Conservation (phyloP, 768 basidiomycete species). For the Jaapia argillacea region DNA sequence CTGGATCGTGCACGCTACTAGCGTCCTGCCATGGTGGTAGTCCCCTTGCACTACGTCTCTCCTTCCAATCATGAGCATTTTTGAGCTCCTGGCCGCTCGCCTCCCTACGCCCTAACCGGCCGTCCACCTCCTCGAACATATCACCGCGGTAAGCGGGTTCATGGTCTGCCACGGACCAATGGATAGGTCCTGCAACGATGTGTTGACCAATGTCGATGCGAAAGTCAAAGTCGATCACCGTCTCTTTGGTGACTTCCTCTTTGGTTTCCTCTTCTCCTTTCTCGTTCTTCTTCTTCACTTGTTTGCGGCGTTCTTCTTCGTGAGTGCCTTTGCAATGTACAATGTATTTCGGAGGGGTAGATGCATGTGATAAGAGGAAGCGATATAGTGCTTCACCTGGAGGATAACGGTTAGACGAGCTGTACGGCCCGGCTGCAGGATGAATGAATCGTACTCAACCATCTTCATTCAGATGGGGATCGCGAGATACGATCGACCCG, state of each 20-base stretch:
- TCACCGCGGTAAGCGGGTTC: conserved; percentile 57
- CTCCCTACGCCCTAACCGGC: conserved; percentile 22
- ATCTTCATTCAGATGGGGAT: conserved; percentile 56
- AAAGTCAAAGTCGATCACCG: conserved; percentile 62
- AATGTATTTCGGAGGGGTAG: conserved; percentile 30
- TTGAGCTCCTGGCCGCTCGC: conserved; percentile 34
- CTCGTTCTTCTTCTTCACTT: conserved; percentile 27
- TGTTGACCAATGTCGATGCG: conserved; percentile 42
- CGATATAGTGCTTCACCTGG: conserved; percentile 65
- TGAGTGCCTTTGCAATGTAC: conserved; percentile 49
- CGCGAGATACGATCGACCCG: conserved; percentile 59
- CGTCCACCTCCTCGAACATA: conserved; percentile 49
- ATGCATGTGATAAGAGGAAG: conserved; percentile 56
- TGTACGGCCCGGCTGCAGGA: too few relatives aligned
- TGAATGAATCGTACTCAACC: too few relatives aligned
- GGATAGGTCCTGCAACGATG: conserved; percentile 27
- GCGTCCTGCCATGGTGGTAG: conserved; percentile 35
- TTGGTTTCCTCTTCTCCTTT: conserved; percentile 24
- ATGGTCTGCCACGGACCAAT: conserved; percentile 55
- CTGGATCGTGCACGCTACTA: neutral
- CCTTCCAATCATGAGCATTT: conserved; percentile 31
- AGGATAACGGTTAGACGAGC: too few relatives aligned
- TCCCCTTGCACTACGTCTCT: conserved; percentile 34
- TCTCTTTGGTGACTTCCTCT: conserved; percentile 46
- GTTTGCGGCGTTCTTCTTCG: conserved; percentile 37